Conservation (phyloP, 345 rosid species). For the Eucalyptus pauciflora region DNA sequence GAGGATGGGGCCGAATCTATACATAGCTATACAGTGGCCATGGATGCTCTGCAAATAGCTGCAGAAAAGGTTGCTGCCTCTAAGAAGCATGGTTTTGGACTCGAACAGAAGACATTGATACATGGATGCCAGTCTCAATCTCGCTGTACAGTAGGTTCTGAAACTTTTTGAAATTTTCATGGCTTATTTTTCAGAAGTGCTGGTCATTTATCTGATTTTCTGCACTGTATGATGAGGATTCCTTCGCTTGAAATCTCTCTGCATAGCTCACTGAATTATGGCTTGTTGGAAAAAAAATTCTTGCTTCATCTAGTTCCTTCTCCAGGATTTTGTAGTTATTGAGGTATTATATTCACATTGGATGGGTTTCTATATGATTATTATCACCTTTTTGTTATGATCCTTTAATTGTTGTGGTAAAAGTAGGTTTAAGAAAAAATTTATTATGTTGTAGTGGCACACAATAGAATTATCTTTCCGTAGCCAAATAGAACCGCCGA, state of each 20-base stretch:
- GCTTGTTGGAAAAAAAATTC: background rate
- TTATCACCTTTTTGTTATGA: background rate
- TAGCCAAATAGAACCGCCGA: background rate
- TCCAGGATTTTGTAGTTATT: background rate
- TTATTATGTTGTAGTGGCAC: background rate
- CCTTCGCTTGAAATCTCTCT: background rate
- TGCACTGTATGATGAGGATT: background rate
- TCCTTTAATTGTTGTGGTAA: background rate
- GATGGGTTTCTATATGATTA: background rate
- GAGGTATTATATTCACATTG: background rate
- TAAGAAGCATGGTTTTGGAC: slow-evolving; percentile 26
- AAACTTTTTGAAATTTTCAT: background rate
- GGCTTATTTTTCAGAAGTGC: background rate
- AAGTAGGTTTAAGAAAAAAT: background rate
- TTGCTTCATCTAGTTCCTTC: background rate
- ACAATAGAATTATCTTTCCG: background rate
- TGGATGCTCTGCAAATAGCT: slow-evolving; percentile 64
- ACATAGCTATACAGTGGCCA: slow-evolving; percentile 53
- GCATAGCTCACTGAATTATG: background rate
- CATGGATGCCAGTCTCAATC: slow-evolving; percentile 1
- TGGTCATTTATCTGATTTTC: background rate
- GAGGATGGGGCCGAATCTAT: slow-evolving; percentile 80
- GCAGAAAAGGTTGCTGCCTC: slow-evolving; percentile 42
- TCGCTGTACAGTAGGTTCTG: background rate
- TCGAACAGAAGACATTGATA: background rate